Conservation (phyloP, 352 stramenopile genomes). For the Phytophthora pistaciae region DNA sequence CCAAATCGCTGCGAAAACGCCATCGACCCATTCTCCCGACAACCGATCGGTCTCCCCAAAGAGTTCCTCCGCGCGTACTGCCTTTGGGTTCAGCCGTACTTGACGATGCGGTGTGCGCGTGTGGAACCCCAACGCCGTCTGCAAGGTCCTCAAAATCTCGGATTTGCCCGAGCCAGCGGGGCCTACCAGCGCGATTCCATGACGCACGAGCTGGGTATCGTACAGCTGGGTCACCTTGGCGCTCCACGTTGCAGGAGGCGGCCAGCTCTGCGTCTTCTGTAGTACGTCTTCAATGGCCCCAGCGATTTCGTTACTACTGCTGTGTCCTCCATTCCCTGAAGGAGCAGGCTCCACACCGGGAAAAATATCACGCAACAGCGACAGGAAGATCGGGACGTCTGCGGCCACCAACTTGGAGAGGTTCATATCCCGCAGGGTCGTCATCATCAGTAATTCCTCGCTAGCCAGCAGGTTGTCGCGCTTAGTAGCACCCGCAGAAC, state of each 20-base stretch:
- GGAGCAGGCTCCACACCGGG: slow-evolving; percentile 62
- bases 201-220: slow-evolving; percentile 93
- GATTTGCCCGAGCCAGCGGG: slow-evolving; percentile 87
- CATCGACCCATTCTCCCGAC: slow-evolving; percentile 78
- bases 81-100: slow-evolving; percentile 86
- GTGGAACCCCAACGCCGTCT: slow-evolving; percentile 63
- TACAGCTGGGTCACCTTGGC: slow-evolving; percentile 94
- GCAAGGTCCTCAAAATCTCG: slow-evolving; percentile 73
- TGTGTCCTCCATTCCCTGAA: slow-evolving; percentile 18
- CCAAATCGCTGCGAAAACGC: slow-evolving; percentile 87
- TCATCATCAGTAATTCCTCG: slow-evolving; percentile 96
- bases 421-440: slow-evolving; percentile 95
- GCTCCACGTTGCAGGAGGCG: slow-evolving; percentile 67
- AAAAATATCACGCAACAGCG: slow-evolving; percentile 91
- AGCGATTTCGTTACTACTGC: slow-evolving; percentile 81
- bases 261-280: slow-evolving; percentile 48
- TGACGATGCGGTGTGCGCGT: slow-evolving; percentile 80
- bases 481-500: slow-evolving; percentile 96
- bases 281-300: slow-evolving; percentile 78
- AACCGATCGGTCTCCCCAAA: slow-evolving; percentile 86
- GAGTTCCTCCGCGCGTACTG: slow-evolving; percentile 82
- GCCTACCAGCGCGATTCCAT: slow-evolving; percentile 92
- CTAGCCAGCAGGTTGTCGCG: slow-evolving; percentile 93
- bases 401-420: slow-evolving; percentile 94
- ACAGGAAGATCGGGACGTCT: slow-evolving; percentile 94